These are phyloP conservation scores for Citrus maxima DNA, from an alignment of 345 rosid genomes.

Conservation along the genomic window DNA sequence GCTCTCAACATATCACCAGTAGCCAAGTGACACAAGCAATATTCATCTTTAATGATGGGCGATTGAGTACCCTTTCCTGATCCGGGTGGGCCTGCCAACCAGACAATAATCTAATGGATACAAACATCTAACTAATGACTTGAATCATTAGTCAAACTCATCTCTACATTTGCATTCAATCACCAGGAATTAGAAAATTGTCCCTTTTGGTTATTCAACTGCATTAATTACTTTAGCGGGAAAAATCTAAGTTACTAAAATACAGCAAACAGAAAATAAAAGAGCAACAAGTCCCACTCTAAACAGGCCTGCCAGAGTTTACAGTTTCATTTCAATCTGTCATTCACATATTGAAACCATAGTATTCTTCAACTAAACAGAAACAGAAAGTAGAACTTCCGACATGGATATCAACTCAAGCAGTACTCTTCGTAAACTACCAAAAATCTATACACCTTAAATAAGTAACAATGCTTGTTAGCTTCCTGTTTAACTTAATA, in stretches of 20 bases:
- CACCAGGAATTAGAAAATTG: not conserved
- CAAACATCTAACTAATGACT: not conserved
- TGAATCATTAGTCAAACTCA: not conserved
- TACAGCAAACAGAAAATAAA: not conserved
- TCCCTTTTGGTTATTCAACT: not conserved
- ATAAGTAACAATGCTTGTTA: not conserved
- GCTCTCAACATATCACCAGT: constrained; percentile 99
- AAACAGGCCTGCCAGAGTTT: not conserved
- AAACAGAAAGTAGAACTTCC: too few species aligned
- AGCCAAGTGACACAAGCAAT: constrained; percentile 95
- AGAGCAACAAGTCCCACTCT: not conserved
- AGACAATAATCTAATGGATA: not conserved
- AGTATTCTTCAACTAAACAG: not conserved
- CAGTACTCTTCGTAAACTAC: not conserved
- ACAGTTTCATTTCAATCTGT: not conserved
- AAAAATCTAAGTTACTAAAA: not conserved
- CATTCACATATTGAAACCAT: not conserved
- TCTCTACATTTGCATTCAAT: not conserved
- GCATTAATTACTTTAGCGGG: not conserved
- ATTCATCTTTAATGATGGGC: constrained; percentile 88
- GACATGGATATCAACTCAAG: not conserved
- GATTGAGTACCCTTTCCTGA: constrained; percentile 99
- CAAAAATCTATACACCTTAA: not conserved
- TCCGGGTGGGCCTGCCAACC: constrained; percentile 90
- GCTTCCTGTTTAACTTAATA: not conserved